Base-by-base conservation (phyloP, 2,329 filamentous ascomycete genomes). In the Sclerotinia subarctica region DNA sequence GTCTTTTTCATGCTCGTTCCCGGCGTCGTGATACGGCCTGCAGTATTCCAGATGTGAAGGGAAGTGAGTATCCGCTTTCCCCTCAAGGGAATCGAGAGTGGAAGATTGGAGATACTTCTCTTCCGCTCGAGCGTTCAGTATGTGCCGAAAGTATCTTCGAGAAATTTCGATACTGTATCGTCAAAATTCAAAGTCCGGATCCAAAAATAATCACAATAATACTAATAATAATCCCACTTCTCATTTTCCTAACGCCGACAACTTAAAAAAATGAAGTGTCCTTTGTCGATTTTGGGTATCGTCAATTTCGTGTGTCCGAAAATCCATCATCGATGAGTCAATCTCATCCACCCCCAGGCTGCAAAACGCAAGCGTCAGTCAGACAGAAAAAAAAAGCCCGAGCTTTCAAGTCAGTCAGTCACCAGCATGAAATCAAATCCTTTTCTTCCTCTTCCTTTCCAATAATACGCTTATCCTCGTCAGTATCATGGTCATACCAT, bases 1-100 rank as follows among this genome's bases (percentile, higher is more conserved):
- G 53, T 52, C 26, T 49, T 51, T 49, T 42, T 56, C 44, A 68
- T 65, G 67, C 51, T 68, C 60, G 60, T 65, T 64, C 21, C 67
- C 59, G 38, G 59, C 42, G 60, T 58, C 35, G 62, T 59, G 26
- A 54, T 56, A 65, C 32, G 19, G n/a, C 8, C 32, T 64, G 60
- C 35, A 35, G 29, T 26, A 65, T 47, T 19, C 51, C 24, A 57
- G 24, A 51, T 13, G 19, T 42, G 35, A 51, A 35, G 44, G 35
- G 24, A 49, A 35, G 60, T 38, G 46, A 21, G 60, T 21, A 42
- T 38, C 47, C 46, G 26, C n/a, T 35, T 64, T 64, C 46, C 46
- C 60, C 60, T 51, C 60, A 49, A 49, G 56, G 56, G 38, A 26
- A 58, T 58, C 19, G 42, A 46, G 59, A n/a, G 59, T 47, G 26